Percentiles rank a stretch among this genome's conserved stretches.
Evolutionary conservation across 1,284 basidiomycete genomes (phyloP).

Genomic region (Sporisorium scitamineum): DNA sequence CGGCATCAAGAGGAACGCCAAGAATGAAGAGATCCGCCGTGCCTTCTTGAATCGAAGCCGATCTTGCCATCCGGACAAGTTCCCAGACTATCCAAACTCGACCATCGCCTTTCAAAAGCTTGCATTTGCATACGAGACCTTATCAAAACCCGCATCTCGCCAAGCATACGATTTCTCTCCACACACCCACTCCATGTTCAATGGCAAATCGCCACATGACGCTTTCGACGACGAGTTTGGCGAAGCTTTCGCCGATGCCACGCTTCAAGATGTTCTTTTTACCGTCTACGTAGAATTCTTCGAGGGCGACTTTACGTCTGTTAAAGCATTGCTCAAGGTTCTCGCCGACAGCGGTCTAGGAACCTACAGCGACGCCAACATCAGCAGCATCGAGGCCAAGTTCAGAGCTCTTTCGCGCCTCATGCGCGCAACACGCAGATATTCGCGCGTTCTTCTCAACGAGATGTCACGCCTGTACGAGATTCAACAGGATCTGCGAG

Average conservation of each 20-base stretch:
- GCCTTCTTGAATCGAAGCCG: constrained; percentile 82
- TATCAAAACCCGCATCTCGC: constrained; percentile 79
- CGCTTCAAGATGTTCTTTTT: constrained; percentile 78
- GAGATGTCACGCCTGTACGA: constrained; percentile 81
- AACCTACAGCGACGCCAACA: constrained; percentile 66
- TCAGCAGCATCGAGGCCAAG: constrained; percentile 69
- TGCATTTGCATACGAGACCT: constrained; percentile 82
- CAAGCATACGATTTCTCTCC: constrained; percentile 76
- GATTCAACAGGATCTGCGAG: constrained; percentile 80
- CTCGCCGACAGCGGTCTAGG: constrained; percentile 65
- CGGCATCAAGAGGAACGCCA: constrained; percentile 74
- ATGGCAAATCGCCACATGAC: constrained; percentile 43
- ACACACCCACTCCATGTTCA: constrained; percentile 46
- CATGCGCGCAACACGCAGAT: constrained; percentile 77
- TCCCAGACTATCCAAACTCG: constrained; percentile 78
- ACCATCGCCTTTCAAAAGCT: constrained; percentile 87
- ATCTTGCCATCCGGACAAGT: constrained; percentile 87
- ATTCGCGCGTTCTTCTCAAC: constrained; percentile 79
- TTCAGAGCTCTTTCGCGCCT: constrained; percentile 67
- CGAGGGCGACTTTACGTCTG: constrained; percentile 77
- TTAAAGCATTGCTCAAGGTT: constrained; percentile 72
- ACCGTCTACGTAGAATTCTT: constrained; percentile 83
- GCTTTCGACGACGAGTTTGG: constrained; percentile 53
- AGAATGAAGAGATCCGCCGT: constrained; percentile 78
- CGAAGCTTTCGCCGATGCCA: constrained; percentile 48